phyloP scores from a whole-genome alignment of 108 stramenopile species.

The Skeletonema costatum region DNA sequence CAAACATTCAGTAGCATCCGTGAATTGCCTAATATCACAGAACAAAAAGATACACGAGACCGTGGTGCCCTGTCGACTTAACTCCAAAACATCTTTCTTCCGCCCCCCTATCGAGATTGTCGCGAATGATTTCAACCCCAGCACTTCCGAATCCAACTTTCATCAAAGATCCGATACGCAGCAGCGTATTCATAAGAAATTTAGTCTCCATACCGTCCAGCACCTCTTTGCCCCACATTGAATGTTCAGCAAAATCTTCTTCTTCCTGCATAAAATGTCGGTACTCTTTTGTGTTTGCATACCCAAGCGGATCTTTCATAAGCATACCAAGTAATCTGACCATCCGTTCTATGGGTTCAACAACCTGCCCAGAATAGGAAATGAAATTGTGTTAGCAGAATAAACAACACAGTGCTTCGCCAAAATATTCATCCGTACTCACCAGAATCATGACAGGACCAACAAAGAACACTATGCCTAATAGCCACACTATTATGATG shows the following conservation, averaged over 20 bases:
- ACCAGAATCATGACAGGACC: constrained; percentile 68
- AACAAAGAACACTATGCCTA: constrained; percentile 77
- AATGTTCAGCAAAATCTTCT: constrained; percentile 54
- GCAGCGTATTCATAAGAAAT: constrained; percentile 90
- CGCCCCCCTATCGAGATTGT: constrained; percentile 79
- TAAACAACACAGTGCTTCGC: background rate
- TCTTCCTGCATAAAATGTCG: constrained; percentile 65
- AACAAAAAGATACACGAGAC: constrained; percentile 93
- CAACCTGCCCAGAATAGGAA: constrained; percentile 44
- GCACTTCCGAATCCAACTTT: constrained; percentile 96
- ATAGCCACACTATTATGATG: constrained; percentile 69
- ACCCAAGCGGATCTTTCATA: constrained; percentile 84
- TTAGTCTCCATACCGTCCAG: constrained; percentile 64
- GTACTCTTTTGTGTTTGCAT: constrained; percentile 69
- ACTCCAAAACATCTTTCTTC: constrained; percentile 67
- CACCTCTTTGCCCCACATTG: constrained; percentile 75
- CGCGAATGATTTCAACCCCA: constrained; percentile 91
- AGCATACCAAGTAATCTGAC: constrained; percentile 73
- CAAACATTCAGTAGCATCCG: constrained; percentile 92
- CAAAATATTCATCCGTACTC: constrained; percentile 5
- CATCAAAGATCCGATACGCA: constrained; percentile 92
- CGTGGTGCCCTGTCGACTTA: constrained; percentile 71
- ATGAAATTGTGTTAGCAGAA: background rate
- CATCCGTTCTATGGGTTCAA: constrained; percentile 85
- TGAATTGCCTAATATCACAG: constrained; percentile 95